phyloP scores from a whole-genome alignment of 306 rosid species.

The Vigna radiata region DNA sequence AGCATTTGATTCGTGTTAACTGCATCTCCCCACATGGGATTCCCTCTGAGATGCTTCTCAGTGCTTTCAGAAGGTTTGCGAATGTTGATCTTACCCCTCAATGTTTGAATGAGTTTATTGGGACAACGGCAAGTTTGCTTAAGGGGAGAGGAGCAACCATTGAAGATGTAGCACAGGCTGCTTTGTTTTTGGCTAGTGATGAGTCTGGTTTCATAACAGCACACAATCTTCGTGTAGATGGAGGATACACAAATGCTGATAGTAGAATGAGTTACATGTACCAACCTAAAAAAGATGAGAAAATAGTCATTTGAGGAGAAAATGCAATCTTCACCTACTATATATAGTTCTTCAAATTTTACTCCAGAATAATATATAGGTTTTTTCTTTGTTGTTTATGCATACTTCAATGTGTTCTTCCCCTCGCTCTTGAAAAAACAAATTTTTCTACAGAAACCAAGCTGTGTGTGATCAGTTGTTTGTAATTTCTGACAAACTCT shows the following conservation, averaged over 20 bases:
- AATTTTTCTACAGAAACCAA: too few relatives aligned
- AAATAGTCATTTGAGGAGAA: too few relatives aligned
- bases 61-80: slow-evolving; percentile 50
- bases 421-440: too few relatives aligned
- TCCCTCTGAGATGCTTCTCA: slow-evolving; percentile 73
- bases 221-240: slow-evolving; percentile 77
- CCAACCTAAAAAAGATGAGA: slow-evolving; percentile 39
- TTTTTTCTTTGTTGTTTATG: background rate
- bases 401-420: background rate
- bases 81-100: slow-evolving; percentile 54
- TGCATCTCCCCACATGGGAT: slow-evolving; percentile 83
- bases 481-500: too few relatives aligned
- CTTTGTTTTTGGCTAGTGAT: slow-evolving; percentile 69
- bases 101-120: slow-evolving; percentile 52
- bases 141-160: slow-evolving; percentile 58
- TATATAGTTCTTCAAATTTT: background rate
- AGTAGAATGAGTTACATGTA: slow-evolving; percentile 60
- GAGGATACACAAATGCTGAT: slow-evolving; percentile 73
- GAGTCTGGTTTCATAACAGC: slow-evolving; percentile 74
- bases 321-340: background rate
- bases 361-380: background rate
- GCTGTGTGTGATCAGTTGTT: too few relatives aligned
- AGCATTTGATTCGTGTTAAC: slow-evolving; percentile 76
- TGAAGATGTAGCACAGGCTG: slow-evolving; percentile 79
- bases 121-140: slow-evolving; percentile 65